These are phyloP conservation scores for Xylariaceae sp. DNA, from an alignment of 2,329 filamentous ascomycete genomes.

Conservation along the genomic window DNA sequence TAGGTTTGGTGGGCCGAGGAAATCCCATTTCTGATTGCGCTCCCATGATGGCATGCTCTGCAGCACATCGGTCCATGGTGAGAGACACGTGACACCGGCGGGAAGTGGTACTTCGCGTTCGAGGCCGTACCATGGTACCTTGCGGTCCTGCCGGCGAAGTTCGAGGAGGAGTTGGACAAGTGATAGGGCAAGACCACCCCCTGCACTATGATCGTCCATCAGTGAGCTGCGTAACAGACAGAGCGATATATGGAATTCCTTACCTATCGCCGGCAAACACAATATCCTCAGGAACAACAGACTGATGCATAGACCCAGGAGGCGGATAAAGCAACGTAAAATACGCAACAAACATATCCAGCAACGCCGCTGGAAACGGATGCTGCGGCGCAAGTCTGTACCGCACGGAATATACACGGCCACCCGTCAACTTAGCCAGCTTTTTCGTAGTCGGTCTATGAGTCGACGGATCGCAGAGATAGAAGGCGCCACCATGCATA, in stretches of 20 bases:
- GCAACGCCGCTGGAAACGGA: slow-evolving; percentile 68
- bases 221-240: too few species aligned
- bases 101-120: slow-evolving; percentile 60
- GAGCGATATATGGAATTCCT: slow-evolving; percentile 10
- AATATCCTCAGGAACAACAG: slow-evolving; percentile 62
- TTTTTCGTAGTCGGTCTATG: slow-evolving; percentile 57
- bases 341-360: slow-evolving; percentile 71
- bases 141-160: slow-evolving; percentile 44
- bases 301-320: slow-evolving; percentile 59
- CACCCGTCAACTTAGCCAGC: slow-evolving; percentile 63
- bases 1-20: slow-evolving; percentile 49
- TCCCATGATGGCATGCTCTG: slow-evolving; percentile 56
- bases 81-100: slow-evolving; percentile 58
- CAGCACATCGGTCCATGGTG: slow-evolving; percentile 69
- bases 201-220: slow-evolving; percentile 48
- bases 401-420: slow-evolving; percentile 66
- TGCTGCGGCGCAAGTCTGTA: slow-evolving; percentile 73
- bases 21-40: slow-evolving; percentile 55
- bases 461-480: slow-evolving; percentile 64
- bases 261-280: slow-evolving; percentile 68
- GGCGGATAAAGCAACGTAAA: slow-evolving; percentile 70
- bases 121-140: slow-evolving; percentile 58
- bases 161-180: slow-evolving; percentile 68
- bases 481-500: slow-evolving; percentile 74
- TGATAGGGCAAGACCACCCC: slow-evolving; percentile 65